phyloP scores from a whole-genome alignment of 164 flowering plant genomes.

The Stephania cephalantha region DNA sequence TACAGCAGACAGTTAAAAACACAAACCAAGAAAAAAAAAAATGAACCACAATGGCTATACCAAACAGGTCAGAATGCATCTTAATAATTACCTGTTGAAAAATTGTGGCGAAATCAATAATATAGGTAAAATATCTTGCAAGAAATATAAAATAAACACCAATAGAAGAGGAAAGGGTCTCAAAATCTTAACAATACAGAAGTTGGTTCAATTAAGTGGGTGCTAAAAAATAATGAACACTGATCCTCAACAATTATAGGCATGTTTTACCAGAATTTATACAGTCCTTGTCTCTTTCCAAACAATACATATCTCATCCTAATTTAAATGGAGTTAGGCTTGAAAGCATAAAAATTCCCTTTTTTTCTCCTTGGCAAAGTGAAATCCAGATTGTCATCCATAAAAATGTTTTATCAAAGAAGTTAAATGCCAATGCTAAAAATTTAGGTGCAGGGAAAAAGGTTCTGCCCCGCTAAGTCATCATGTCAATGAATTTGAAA shows the following conservation, averaged over 20 bases:
- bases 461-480: neutral
- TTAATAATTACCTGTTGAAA: neutral
- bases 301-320: neutral
- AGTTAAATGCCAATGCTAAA: neutral
- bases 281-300: neutral
- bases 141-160: neutral
- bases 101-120: neutral
- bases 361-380: neutral
- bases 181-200: neutral
- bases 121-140: neutral
- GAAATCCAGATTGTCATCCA: neutral
- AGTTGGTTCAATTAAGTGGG: neutral
- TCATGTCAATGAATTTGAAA: neutral
- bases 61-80: neutral
- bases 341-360: neutral
- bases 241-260: neutral
- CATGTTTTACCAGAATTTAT: neutral
- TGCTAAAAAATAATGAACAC: neutral
- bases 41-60: neutral
- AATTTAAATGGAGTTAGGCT: neutral
- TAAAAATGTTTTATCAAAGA: neutral
- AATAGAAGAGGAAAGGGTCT: neutral
- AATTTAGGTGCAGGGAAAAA: neutral
- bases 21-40: neutral
- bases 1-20: neutral